phyloP scores from a whole-genome alignment of 2,329 filamentous ascomycete species.

The Penicillium sp. region DNA sequence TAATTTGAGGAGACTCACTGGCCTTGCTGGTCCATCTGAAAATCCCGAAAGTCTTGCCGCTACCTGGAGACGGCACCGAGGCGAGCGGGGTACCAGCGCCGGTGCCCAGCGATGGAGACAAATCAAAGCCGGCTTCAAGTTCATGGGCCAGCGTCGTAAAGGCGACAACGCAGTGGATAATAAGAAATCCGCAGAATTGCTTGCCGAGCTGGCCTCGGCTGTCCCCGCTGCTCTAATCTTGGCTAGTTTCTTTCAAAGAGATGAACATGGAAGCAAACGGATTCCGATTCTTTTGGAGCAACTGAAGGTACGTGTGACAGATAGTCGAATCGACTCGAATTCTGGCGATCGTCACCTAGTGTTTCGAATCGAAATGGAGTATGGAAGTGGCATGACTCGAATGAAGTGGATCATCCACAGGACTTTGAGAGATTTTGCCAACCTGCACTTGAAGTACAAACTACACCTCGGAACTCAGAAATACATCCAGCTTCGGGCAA shows the following conservation, averaged over 20 bases:
- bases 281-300: conserved; percentile 95
- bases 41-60: conserved; percentile 63
- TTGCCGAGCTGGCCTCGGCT: conserved; percentile 90
- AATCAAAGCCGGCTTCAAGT: conserved; percentile 83
- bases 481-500: conserved; percentile 67
- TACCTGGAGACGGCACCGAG: conserved; percentile 49
- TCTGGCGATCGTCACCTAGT: conserved; percentile 70
- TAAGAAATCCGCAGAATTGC: conserved; percentile 90
- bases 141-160: conserved; percentile 73
- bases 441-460: conserved; percentile 92
- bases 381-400: conserved; percentile 88
- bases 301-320: conserved; percentile 80
- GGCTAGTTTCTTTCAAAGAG: conserved; percentile 95
- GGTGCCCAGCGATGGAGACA: conserved; percentile 84
- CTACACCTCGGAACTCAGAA: conserved; percentile 80
- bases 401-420: conserved; percentile 96
- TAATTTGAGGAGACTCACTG: conserved; percentile 65
- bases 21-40: conserved; percentile 61
- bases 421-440: conserved; percentile 83
- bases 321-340: conserved; percentile 66
- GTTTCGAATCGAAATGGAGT: conserved; percentile 91
- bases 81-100: conserved; percentile 68
- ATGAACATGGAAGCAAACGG: conserved; percentile 91
- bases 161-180: conserved; percentile 84
- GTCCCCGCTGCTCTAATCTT: conserved; percentile 91